Base-by-base conservation (phyloP, 495 filamentous ascomycete genomes). In the Daldinia vernicosa region DNA sequence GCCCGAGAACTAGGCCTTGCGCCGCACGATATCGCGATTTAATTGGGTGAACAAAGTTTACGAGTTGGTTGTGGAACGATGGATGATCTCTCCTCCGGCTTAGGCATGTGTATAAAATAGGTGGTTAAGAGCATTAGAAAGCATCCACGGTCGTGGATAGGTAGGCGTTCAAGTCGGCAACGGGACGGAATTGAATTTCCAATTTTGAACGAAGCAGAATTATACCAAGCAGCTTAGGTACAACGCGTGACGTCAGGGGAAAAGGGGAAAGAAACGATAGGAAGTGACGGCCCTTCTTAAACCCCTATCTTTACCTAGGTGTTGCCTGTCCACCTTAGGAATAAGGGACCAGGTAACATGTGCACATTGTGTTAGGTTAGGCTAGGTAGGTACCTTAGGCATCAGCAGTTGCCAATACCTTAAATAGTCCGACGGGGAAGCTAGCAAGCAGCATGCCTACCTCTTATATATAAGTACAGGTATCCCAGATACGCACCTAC, bases 1-100 rank as follows among this genome's bases (percentile, higher is more conserved):
- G 59, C 73, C 57, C 61, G 55, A 67, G 39, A 67, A 74, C 53
- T 52, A 72, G 54, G 58, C 69, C 52, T 54, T 63, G 54, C 22
- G 67, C 56, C 60, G 32, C 39, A 62, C 65, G 65, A 72, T 68
- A 66, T 40, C 52, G 54, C 50, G 63, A 61, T 58, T 57, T 66
- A 62, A 58, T 66, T 52, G 19, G 47, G 59, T 59, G 59, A 54
- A 66, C 5, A 43, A 58, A 66, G 37, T 40, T 58, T 54, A 45
- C 60, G 50, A 58, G 65, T 66, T 70, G 63, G 60, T 65, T 47
- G 73, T 40, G 69, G 66, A 55, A 55, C 61, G 62, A 75, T 69
- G 70, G 74, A 76, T 50, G 70, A 75, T 77, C 73, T 77, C 75
- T 76, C 75, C 73, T 77, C 75, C 52, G 65, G 73, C 67, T 74